Conservation (phyloP, 768 basidiomycete species). For the Lactarius vividus region DNA sequence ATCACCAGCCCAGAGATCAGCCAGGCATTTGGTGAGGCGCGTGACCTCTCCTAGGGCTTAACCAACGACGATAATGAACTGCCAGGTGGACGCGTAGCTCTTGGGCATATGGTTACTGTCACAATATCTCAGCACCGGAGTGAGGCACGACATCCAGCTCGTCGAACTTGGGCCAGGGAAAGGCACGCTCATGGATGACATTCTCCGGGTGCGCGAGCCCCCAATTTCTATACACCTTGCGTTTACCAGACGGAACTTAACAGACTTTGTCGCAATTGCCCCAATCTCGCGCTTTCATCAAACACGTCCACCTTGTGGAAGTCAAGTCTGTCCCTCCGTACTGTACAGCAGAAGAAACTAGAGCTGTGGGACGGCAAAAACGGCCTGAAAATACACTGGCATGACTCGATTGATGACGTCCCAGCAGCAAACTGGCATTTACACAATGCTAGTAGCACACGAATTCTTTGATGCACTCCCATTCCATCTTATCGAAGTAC, state of each 20-base stretch:
- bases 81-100: constrained; percentile 51
- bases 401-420: constrained; percentile 69
- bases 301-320: constrained; percentile 79
- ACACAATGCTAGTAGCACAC: constrained; percentile 88
- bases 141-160: constrained; percentile 54
- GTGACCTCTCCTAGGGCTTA: constrained; percentile 29
- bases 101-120: constrained; percentile 83
- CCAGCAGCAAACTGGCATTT: constrained; percentile 46
- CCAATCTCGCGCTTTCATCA: constrained; percentile 35
- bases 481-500: constrained; percentile 82
- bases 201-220: constrained; percentile 64
- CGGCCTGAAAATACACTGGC: constrained; percentile 59
- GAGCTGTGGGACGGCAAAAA: constrained; percentile 30
- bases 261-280: constrained; percentile 56
- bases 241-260: neutral
- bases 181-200: constrained; percentile 88
- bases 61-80: constrained; percentile 41
- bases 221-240: neutral
- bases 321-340: constrained; percentile 65
- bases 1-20: constrained; percentile 96
- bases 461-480: constrained; percentile 98
- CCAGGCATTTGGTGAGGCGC: constrained; percentile 94
- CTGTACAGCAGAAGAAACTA: constrained; percentile 58
- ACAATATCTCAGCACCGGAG: constrained; percentile 61
- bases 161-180: constrained; percentile 93